Percentiles rank a stretch among this genome's conserved stretches.
phyloP scores from a whole-genome alignment of 73 alveolate species.

The Paramecium sexaurelia region DNA sequence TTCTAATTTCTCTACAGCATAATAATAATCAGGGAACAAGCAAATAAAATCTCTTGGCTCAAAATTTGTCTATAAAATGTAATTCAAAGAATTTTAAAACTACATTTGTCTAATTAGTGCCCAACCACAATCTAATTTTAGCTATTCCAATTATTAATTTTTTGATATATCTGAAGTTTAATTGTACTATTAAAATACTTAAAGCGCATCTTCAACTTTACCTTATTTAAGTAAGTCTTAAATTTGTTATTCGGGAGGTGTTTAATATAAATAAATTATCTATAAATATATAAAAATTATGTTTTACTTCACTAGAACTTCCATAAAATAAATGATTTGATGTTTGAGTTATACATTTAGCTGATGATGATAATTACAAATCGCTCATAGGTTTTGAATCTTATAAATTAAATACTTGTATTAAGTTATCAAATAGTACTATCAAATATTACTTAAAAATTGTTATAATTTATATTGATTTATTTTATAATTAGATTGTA shows the following conservation, averaged over 20 bases:
- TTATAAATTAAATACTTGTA: conserved; percentile 1
- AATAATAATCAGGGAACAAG: conserved; percentile 32
- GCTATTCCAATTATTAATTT: conserved; percentile 10
- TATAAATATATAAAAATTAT: neutral
- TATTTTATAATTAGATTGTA: neutral
- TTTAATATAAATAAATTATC: conserved; percentile 27
- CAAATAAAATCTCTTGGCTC: conserved; percentile 60
- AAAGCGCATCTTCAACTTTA: conserved; percentile 24
- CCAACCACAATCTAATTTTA: conserved; percentile 60
- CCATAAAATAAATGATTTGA: conserved; percentile 15
- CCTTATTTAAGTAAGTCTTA: conserved; percentile 26
- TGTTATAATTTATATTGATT: neutral
- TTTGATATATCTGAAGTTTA: neutral
- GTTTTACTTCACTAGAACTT: neutral
- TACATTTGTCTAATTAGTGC: conserved; percentile 10
- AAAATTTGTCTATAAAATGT: neutral
- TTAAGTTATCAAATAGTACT: neutral
- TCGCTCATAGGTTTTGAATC: conserved; percentile 46
- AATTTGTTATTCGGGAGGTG: conserved; percentile 38
- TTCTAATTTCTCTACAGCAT: conserved; percentile 48
- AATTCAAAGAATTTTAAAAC: neutral
- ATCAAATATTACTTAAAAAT: conserved; percentile 3
- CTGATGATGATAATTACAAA: neutral
- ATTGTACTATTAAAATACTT: neutral
- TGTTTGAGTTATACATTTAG: conserved; percentile 12